These are phyloP conservation scores for Microsporum ferrugineum DNA, from an alignment of 2,329 filamentous ascomycete genomes.

Conservation along the genomic window DNA sequence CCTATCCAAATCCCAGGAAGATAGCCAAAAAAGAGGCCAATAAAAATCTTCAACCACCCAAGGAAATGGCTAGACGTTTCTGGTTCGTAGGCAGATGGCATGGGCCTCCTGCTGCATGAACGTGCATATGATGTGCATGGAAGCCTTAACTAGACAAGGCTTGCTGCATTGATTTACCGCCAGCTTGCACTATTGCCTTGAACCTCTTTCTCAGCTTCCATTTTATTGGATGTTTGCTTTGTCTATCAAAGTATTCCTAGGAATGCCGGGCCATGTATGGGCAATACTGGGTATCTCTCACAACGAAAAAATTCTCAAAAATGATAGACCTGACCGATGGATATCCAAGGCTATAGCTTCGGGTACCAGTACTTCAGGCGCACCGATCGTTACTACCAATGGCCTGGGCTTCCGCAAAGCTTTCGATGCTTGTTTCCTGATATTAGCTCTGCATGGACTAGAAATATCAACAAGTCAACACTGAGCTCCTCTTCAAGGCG, in stretches of 20 bases:
- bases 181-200: neutral
- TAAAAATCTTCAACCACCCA: neutral
- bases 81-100: neutral
- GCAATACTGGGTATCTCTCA: neutral
- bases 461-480: too few relatives aligned
- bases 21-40: neutral
- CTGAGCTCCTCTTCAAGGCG: too few relatives aligned
- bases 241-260: neutral
- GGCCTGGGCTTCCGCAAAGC: too few relatives aligned
- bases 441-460: too few relatives aligned
- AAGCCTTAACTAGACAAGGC: neutral
- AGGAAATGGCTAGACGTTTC: neutral
- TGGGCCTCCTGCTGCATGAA: neutral
- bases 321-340: too few relatives aligned
- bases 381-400: too few relatives aligned
- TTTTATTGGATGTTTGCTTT: neutral
- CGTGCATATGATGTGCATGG: neutral
- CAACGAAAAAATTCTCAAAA: too few relatives aligned
- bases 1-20: neutral
- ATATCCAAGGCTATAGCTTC: too few relatives aligned
- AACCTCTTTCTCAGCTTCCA: neutral
- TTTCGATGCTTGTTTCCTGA: too few relatives aligned
- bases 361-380: too few relatives aligned
- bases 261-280: neutral
- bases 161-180: neutral